Conservation (phyloP, 306 rosid species). For the Trifolium dubium region DNA sequence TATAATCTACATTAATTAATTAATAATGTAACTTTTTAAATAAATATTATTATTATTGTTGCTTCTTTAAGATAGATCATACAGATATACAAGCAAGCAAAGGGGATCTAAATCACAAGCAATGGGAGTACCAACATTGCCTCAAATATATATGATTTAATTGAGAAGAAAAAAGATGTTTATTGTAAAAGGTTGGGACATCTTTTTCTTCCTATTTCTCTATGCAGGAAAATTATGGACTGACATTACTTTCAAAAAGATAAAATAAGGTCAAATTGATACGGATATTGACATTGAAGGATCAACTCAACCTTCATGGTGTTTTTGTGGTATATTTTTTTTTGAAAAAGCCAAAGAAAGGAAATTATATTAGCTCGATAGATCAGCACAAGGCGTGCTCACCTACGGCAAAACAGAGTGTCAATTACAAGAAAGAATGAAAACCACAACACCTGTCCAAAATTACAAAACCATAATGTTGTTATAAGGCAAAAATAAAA, state of each 20-base stretch:
- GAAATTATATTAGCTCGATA: too few species aligned
- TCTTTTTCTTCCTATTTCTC: neutral
- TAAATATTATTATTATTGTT: neutral
- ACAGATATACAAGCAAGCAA: neutral
- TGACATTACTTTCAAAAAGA: neutral
- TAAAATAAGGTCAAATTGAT: neutral
- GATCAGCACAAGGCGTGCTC: too few species aligned
- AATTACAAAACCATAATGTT: too few species aligned
- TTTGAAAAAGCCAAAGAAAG: too few species aligned
- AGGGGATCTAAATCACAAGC: neutral
- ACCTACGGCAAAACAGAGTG: too few species aligned
- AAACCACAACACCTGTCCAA: too few species aligned
- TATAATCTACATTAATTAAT: neutral
- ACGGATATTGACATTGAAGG: neutral
- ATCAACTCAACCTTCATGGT: constrained; percentile 5
- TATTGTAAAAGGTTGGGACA: neutral
- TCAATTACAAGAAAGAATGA: too few species aligned
- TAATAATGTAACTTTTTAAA: neutral
- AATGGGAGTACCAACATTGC: neutral
- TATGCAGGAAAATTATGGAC: constrained; percentile 24
- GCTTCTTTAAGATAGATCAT: constrained; percentile 28
- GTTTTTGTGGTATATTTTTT: neutral
- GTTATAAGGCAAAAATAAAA: too few species aligned
- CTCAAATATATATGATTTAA: too few species aligned
- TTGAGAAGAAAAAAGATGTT: neutral